Conservation (phyloP, 306 rosid species). For the Fragaria ananassa region DNA sequence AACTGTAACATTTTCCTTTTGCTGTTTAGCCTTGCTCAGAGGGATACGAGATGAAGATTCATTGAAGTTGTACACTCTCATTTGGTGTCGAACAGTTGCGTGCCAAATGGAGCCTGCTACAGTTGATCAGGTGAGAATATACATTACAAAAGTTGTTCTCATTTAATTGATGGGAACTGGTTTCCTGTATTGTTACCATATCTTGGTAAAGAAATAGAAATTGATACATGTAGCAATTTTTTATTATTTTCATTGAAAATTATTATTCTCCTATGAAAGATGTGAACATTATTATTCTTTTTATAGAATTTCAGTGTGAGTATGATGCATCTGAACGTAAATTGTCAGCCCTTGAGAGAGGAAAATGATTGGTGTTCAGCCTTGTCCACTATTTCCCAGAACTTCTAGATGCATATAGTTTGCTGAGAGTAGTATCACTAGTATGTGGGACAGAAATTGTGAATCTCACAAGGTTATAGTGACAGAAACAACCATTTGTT, state of each 20-base stretch:
- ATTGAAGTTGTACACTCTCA: slow-evolving; percentile 78
- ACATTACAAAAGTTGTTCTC: neutral
- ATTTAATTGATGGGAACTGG: slow-evolving; percentile 1
- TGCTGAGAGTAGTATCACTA: neutral
- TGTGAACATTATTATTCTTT: neutral
- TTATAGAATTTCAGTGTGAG: neutral
- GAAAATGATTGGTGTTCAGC: neutral
- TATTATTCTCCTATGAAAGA: neutral
- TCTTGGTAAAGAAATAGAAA: neutral
- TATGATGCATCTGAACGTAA: neutral
- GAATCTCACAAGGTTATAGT: neutral
- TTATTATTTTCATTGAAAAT: neutral
- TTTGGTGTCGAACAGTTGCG: slow-evolving; percentile 85
- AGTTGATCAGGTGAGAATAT: slow-evolving; percentile 62
- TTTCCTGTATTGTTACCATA: neutral
- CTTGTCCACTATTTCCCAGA: neutral
- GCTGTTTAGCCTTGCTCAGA: slow-evolving; percentile 60
- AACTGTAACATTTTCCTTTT: slow-evolving; percentile 24
- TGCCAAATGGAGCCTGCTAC: slow-evolving; percentile 88
- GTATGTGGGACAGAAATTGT: neutral
- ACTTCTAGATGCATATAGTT: neutral
- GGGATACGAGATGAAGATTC: slow-evolving; percentile 76
- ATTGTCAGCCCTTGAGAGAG: neutral
- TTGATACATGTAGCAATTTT: slow-evolving; percentile 2
- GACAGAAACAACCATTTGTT: neutral